Evolutionary conservation across 73 alveolate genomes (phyloP).

Genomic region (Stentor roeselii): DNA sequence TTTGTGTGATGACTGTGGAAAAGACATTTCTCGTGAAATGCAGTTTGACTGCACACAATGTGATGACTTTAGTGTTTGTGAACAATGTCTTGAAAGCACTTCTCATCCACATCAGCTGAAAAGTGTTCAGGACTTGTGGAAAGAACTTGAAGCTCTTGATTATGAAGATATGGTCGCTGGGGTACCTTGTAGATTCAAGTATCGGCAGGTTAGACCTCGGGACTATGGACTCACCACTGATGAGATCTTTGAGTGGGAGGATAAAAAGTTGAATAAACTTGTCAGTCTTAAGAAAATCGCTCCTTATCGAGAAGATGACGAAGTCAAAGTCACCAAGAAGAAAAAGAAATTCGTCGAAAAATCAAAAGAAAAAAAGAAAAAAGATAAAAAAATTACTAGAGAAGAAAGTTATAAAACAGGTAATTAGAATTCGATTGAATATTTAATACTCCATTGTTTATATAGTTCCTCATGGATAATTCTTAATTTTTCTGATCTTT

Average conservation of each 20-base stretch:
- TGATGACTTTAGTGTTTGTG: conserved; percentile 8
- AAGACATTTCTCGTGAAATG: conserved; percentile 50
- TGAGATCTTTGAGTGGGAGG: conserved; percentile 88
- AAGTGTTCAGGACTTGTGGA: conserved; percentile 27
- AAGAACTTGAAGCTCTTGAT: conserved; percentile 58
- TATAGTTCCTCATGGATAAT: too few relatives aligned
- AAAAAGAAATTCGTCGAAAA: conserved; percentile 33
- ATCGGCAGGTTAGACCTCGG: conserved; percentile 78
- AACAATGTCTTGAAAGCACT: not conserved
- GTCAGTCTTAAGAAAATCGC: conserved; percentile 86
- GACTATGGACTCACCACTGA: conserved; percentile 95
- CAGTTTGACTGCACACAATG: conserved; percentile 20
- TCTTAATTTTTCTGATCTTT: too few relatives aligned
- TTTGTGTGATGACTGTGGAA: conserved; percentile 22
- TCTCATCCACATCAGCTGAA: conserved; percentile 33
- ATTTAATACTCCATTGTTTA: too few relatives aligned
- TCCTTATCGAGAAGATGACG: conserved; percentile 63
- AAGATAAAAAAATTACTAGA: not conserved
- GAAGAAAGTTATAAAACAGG: not conserved
- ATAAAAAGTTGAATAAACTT: conserved; percentile 80
- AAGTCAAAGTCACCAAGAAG: conserved; percentile 31
- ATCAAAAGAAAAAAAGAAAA: conserved; percentile 26
- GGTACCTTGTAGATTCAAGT: conserved; percentile 85
- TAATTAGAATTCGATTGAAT: too few relatives aligned
- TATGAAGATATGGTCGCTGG: conserved; percentile 91